Base-by-base conservation (phyloP, 371 early-diverging fungal species). In the Sporodiniella umbellata region DNA sequence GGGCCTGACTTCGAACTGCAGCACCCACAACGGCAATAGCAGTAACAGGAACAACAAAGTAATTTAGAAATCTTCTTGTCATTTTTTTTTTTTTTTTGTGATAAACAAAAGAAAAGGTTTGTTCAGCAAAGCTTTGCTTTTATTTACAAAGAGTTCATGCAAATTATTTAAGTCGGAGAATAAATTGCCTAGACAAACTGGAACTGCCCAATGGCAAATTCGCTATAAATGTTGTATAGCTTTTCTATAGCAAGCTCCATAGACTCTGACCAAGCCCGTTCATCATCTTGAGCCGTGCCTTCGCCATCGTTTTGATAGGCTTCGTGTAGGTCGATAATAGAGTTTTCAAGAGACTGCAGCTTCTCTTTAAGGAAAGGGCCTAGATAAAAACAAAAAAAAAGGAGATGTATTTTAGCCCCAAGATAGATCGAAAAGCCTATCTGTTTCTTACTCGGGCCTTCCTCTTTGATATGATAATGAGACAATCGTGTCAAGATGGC, bases 1-100 rank as follows among this genome's bases (percentile, higher is more conserved):
- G 57, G 11, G 66, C 70, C 25, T 63, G 63, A 28, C 60, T 48
- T 18, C 76, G 70, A 28, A 75, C 55, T 43, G 68, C 62, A 3
- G 71, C 64, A 14, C 66, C 70, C 48, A 70, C 49, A 3, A 58
- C 56, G 33, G 64, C 67, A 24, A 56, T 53, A 8, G 70, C 59
- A 24, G 68, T 54, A 28, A 66, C 62, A 17, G 76, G 72, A 18
- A 59, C 52, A 21, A 69, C 54, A 22, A 68, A 46, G 30, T 56
- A 62, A 51, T 62, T 56, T 1, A 62, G 37, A 42, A 62, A 62
- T 25, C 49, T 62, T 17, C 53, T 31, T 26, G 56, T 8, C 51
- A 56, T 61, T 12, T 12, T 51, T 2, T 40, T 18, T 10, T 61
- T 12, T 17, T 51, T 8, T 46, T 21, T 10, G 24, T 14, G 12